Conservation (phyloP, 179 eudicot genomes). For the Beta macrorhiza region DNA sequence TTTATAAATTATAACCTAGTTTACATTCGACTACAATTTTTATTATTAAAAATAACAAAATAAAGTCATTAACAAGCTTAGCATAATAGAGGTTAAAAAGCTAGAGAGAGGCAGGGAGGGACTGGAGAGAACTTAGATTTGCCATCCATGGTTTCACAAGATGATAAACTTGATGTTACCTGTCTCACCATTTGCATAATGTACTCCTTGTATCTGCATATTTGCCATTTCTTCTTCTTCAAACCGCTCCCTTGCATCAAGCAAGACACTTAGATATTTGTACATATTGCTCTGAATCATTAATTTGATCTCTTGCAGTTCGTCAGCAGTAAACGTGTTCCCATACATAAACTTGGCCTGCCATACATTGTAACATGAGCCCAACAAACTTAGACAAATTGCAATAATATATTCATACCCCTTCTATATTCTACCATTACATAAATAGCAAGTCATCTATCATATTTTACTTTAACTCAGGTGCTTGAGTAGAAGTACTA, state of each 20-base stretch:
- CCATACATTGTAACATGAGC: conserved; percentile 23
- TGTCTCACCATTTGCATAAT: conserved; percentile 39
- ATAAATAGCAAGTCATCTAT: conserved; percentile 1
- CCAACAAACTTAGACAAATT: not conserved
- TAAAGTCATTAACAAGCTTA: not conserved
- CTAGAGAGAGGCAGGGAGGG: not conserved
- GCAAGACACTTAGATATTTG: conserved; percentile 82
- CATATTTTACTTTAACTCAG: not conserved
- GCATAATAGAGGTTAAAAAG: not conserved
- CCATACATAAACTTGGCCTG: conserved; percentile 98
- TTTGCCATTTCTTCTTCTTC: conserved; percentile 74
- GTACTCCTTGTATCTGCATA: conserved; percentile 29
- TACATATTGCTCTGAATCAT: conserved; percentile 98
- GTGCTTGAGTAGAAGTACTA: not conserved
- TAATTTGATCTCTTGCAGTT: conserved; percentile 82
- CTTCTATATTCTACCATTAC: not conserved
- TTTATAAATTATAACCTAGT: no score
- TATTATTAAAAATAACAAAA: not conserved
- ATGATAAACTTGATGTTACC: conserved; percentile 35
- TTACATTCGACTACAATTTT: not conserved
- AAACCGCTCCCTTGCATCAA: conserved; percentile 94
- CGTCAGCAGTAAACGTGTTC: conserved; percentile 70
- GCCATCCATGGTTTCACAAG: not conserved
- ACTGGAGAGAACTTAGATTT: not conserved
- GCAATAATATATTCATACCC: not conserved